Conservation (phyloP, 2,329 filamentous ascomycete genomes). For the Clonostachys byssicola region DNA sequence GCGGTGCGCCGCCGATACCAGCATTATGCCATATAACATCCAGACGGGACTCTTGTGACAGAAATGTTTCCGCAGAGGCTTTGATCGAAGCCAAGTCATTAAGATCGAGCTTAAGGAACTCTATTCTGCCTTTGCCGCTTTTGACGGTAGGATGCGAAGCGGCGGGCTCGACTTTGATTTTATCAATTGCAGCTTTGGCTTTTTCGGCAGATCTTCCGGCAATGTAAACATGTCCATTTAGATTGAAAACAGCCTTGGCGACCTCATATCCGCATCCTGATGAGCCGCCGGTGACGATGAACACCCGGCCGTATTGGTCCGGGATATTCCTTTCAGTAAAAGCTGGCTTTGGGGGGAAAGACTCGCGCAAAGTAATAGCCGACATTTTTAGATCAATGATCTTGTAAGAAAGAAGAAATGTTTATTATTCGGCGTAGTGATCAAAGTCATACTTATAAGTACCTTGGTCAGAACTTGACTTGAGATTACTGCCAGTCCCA, state of each 20-base stretch:
- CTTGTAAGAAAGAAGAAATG: no score
- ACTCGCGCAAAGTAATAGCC: no score
- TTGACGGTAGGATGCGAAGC: no score
- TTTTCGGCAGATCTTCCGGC: slow-evolving; percentile 35
- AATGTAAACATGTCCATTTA: slow-evolving; percentile 44
- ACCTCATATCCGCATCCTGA: slow-evolving; percentile 39
- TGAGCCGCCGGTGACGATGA: slow-evolving; percentile 34
- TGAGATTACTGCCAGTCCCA: no score
- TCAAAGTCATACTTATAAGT: no score
- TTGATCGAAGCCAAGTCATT: slow-evolving; percentile 21
- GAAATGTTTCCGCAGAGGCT: slow-evolving; percentile 13
- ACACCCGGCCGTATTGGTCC: slow-evolving; percentile 21
- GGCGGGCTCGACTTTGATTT: slow-evolving; percentile 18
- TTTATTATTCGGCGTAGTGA: no score
- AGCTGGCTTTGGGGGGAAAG: no score
- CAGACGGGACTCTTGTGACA: slow-evolving; percentile 14
- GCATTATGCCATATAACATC: slow-evolving; percentile 34
- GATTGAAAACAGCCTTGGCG: slow-evolving; percentile 40
- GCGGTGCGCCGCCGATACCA: slow-evolving; percentile 7
- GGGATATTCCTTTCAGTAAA: slow-evolving; percentile 1
- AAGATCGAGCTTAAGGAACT: slow-evolving; percentile 33
- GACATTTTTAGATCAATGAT: no score
- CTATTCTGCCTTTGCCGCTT: slow-evolving; percentile 18
- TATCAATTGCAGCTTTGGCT: slow-evolving; percentile 29
- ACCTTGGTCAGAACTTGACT: no score